Evolutionary conservation across 2,329 filamentous ascomycete genomes (phyloP), one percentile per base, ranked within the genome.

Genomic region (Bipolaris victoriae): DNA sequence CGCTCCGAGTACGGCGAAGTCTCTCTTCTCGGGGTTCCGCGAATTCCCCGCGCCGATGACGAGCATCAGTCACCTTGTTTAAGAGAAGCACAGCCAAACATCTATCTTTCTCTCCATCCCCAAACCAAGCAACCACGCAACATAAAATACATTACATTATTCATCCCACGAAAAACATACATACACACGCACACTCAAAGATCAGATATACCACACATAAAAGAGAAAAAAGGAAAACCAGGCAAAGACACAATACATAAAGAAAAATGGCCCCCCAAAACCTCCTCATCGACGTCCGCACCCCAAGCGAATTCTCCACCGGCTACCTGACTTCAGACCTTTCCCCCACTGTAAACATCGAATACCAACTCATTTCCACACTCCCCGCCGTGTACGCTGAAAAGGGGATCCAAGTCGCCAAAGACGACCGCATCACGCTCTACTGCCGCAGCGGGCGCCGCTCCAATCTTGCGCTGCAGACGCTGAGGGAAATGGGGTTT

Each of bases 401-500:
- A 36, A 62, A 48, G 20, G 62, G 65, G 31, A 58, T 69, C 36
- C 44, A 52, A 1, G 61, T 73, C 0, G 7, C 18, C 5, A 74
- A 74, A 35, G 48, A 61, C 7, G 72, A 73, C 31, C 44, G 62
- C n/a, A 75, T 77, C 18, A 75, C 73, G 10, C 60, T 77, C 33
- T 77, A 77, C 50, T 77, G 75, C 47, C 73, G 74, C 11, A 72
- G 69, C 3, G 75, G 75, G 0, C 59, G 75, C 16, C 58, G 75
- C 2, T 75, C 71, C 1, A 65, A 65, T 22, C 72, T 77, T 46
- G 75, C 75, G 31, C 53, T 70, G 47, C 61, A 65, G 49, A 67
- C 61, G 56, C 44, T 77, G 52, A 64, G 54, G 56, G 56, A 60
- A 6, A 33, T 75, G 54, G 75, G 75, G 15, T 77, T 67, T 49